Conservation (phyloP, 495 filamentous ascomycete species). For the Margaritispora aquatica region DNA sequence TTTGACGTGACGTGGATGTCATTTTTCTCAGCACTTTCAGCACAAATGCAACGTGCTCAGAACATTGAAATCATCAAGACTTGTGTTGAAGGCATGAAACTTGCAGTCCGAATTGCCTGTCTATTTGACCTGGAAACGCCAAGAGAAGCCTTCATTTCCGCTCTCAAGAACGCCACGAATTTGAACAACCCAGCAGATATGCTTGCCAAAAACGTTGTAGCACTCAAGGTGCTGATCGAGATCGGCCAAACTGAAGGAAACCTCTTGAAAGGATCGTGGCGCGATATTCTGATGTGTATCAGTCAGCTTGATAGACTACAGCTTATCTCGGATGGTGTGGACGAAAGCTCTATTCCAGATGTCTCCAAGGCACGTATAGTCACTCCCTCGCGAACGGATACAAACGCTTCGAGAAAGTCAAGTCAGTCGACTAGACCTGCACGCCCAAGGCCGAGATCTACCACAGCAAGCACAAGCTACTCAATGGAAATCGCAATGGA, state of each 20-base stretch:
- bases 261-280: slow-evolving; percentile 81
- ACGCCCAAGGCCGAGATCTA: slow-evolving; percentile 58
- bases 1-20: slow-evolving; percentile 99
- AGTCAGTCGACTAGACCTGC: slow-evolving; percentile 51
- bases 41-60: slow-evolving; percentile 83
- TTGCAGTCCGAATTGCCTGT: slow-evolving; percentile 88
- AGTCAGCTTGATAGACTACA: slow-evolving; percentile 95
- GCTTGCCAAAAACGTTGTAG: slow-evolving; percentile 93
- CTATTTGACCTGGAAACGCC: slow-evolving; percentile 88
- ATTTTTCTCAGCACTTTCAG: slow-evolving; percentile 88
- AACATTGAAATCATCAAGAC: slow-evolving; percentile 85
- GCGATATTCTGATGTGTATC: slow-evolving; percentile 90
- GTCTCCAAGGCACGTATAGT: slow-evolving; percentile 78
- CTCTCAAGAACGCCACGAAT: slow-evolving; percentile 88
- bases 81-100: slow-evolving; percentile 91
- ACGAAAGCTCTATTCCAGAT: slow-evolving; percentile 87
- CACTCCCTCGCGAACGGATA: slow-evolving; percentile 39
- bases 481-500: slow-evolving; percentile 85
- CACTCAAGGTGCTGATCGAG: slow-evolving; percentile 82
- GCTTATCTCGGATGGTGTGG: slow-evolving; percentile 87
- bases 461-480: slow-evolving; percentile 59
- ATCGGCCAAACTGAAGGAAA: slow-evolving; percentile 91
- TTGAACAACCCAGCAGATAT: slow-evolving; percentile 94
- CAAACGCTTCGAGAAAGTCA: slow-evolving; percentile 53
- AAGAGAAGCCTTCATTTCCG: slow-evolving; percentile 88